Conservation (phyloP, 2,329 filamentous ascomycete genomes). For the Cyclaneusma minus region DNA sequence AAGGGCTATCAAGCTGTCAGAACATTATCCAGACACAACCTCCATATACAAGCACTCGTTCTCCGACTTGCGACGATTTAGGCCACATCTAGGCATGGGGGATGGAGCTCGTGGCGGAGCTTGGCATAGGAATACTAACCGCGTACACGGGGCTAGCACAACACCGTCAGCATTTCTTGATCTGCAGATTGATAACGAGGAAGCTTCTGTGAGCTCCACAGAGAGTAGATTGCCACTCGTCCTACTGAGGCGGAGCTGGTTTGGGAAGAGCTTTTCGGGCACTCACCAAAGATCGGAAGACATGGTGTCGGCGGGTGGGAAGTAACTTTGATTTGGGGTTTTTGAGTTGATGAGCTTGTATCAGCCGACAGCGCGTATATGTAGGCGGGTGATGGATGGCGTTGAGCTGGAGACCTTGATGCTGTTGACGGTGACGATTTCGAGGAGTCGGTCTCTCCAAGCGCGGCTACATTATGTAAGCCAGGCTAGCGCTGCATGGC, state of each 20-base stretch:
- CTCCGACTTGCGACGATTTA: no score
- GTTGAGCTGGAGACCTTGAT: slow-evolving; percentile 7
- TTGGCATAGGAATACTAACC: slow-evolving; percentile 50
- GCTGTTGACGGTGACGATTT: slow-evolving; percentile 1
- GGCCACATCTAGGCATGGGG: no score
- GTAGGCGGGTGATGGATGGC: slow-evolving; percentile 7
- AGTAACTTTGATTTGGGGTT: slow-evolving; percentile 2
- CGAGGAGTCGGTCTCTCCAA: slow-evolving; percentile 4
- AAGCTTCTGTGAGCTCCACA: not conserved
- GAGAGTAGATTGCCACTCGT: slow-evolving; percentile 17
- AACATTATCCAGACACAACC: no score
- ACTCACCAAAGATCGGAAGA: slow-evolving; percentile 70
- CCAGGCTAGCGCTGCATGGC: slow-evolving; percentile 9
- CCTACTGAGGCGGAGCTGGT: slow-evolving; percentile 14
- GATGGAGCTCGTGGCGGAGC: slow-evolving; percentile 1
- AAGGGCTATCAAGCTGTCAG: slow-evolving; percentile 58
- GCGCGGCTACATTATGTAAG: slow-evolving; percentile 7
- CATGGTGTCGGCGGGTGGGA: slow-evolving; percentile 41
- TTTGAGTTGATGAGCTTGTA: slow-evolving; percentile 1
- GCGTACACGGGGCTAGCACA: slow-evolving; percentile 80
- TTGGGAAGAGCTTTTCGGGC: slow-evolving; percentile 21
- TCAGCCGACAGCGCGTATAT: not conserved
- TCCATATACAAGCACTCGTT: no score
- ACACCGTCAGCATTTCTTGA: slow-evolving; percentile 27
- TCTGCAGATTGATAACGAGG: slow-evolving; percentile 2